phyloP scores from a whole-genome alignment of 352 stramenopile genomes.

The Globisporangium cylindrosporum region DNA sequence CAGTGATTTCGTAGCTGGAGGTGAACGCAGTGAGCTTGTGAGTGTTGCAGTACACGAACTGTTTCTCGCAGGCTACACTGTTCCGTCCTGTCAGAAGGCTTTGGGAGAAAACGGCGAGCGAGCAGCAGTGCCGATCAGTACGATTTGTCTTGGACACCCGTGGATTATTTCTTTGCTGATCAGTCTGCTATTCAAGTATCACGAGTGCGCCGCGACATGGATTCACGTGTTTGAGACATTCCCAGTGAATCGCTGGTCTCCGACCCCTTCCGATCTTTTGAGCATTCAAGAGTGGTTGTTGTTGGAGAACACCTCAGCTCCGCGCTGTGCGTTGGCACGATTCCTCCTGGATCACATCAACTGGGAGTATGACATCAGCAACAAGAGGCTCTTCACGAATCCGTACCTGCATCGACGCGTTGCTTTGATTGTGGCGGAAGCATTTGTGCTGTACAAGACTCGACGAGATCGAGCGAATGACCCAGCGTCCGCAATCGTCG shows the following conservation, averaged over 20 bases:
- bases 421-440: conserved; percentile 74
- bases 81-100: conserved; percentile 38
- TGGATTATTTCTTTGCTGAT: conserved; percentile 64
- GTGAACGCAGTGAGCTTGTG: conserved; percentile 40
- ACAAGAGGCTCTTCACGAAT: conserved; percentile 56
- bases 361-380: conserved; percentile 80
- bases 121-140: conserved; percentile 50
- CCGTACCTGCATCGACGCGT: conserved; percentile 76
- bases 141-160: conserved; percentile 58
- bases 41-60: conserved; percentile 61
- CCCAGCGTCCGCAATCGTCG: conserved; percentile 32
- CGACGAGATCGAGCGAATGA: conserved; percentile 38
- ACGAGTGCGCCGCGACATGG: conserved; percentile 75
- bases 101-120: conserved; percentile 50
- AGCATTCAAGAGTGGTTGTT: conserved; percentile 82
- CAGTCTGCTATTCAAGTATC: conserved; percentile 68
- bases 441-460: conserved; percentile 65
- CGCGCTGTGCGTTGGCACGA: conserved; percentile 58
- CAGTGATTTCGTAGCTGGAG: conserved; percentile 27
- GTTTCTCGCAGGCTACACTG: conserved; percentile 61
- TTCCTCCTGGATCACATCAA: conserved; percentile 84
- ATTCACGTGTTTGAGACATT: conserved; percentile 86
- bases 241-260: conserved; percentile 81
- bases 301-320: conserved; percentile 62
- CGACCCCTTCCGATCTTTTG: conserved; percentile 54